Conservation (phyloP, 148 eudicot genomes). For the Mesembryanthemum crystallinum region DNA sequence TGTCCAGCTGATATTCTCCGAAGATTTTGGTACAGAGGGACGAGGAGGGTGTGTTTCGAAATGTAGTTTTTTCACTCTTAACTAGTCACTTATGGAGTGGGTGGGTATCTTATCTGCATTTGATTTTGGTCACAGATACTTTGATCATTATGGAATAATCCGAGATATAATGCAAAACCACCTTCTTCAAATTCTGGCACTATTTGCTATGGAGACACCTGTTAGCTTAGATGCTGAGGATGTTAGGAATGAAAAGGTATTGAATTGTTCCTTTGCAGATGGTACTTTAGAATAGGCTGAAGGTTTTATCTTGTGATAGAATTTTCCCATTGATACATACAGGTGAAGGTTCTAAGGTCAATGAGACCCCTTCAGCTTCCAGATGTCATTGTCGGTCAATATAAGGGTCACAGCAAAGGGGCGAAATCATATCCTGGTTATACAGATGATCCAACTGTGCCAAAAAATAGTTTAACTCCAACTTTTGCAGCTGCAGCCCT, state of each 20-base stretch:
- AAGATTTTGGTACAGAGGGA: slow-evolving; percentile 78
- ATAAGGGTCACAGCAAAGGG: slow-evolving; percentile 71
- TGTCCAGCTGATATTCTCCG: slow-evolving; percentile 78
- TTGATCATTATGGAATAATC: slow-evolving; percentile 78
- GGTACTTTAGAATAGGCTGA: background rate
- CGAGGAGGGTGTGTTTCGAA: slow-evolving; percentile 59
- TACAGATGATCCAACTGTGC: slow-evolving; percentile 74
- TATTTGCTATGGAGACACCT: slow-evolving; percentile 94
- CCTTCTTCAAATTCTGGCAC: slow-evolving; percentile 82
- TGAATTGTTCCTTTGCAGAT: background rate
- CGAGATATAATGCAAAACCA: slow-evolving; percentile 93
- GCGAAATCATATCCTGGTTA: slow-evolving; percentile 55
- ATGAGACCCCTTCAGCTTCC: slow-evolving; percentile 62
- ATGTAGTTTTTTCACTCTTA: background rate
- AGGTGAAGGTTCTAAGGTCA: slow-evolving; percentile 89
- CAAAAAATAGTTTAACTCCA: slow-evolving; percentile 61
- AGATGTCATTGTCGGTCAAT: slow-evolving; percentile 72
- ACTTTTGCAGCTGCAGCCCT: slow-evolving; percentile 89
- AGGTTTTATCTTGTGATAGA: background rate
- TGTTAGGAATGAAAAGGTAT: slow-evolving; percentile 81
- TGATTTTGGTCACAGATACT: slow-evolving; percentile 45
- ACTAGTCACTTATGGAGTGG: background rate
- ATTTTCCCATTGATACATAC: slow-evolving; percentile 12
- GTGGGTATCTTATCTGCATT: background rate
- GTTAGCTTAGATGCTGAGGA: slow-evolving; percentile 93